Percentiles rank a stretch among this genome's conserved stretches.
Conservation (phyloP, 2,329 filamentous ascomycete species). For the Teratosphaeria viscida region DNA sequence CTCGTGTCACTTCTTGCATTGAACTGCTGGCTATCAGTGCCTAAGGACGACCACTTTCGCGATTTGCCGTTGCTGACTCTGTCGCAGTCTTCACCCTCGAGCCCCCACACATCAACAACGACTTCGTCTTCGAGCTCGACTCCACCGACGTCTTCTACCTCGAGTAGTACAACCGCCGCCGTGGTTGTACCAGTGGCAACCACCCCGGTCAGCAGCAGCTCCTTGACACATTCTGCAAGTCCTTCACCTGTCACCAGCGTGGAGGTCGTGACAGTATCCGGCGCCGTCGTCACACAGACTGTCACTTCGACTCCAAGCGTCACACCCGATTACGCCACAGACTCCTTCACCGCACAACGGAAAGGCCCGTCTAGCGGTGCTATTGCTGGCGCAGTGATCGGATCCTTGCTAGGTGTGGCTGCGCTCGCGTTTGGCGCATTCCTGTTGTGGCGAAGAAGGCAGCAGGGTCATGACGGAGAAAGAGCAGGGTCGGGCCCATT, state of each 20-base stretch:
- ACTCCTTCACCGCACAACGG: constrained; percentile 11
- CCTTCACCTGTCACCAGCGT: constrained; percentile 25
- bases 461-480: constrained; percentile 9
- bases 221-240: background rate
- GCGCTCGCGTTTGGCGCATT: constrained; percentile 28
- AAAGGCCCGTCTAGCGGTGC: constrained; percentile 29
- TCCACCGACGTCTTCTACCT: constrained; percentile 7
- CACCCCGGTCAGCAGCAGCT: constrained; percentile 10
- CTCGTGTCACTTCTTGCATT: too few species aligned
- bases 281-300: constrained; percentile 33
- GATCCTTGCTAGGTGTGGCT: constrained; percentile 29
- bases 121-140: constrained; percentile 11
- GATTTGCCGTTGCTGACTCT: background rate
- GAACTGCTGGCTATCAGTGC: too few species aligned
- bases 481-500: constrained; percentile 7
- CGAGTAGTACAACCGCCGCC: constrained; percentile 4
- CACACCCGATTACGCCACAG: constrained; percentile 7
- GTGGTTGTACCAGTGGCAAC: constrained; percentile 2
- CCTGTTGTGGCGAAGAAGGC: constrained; percentile 31
- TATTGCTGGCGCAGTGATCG: constrained; percentile 38
- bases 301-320: constrained; percentile 30
- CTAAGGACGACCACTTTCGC: background rate
- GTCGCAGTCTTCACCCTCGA: background rate
- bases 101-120: background rate
- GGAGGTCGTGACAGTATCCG: constrained; percentile 34